Conservation (phyloP, 306 rosid genomes). For the Quercus alba region DNA sequence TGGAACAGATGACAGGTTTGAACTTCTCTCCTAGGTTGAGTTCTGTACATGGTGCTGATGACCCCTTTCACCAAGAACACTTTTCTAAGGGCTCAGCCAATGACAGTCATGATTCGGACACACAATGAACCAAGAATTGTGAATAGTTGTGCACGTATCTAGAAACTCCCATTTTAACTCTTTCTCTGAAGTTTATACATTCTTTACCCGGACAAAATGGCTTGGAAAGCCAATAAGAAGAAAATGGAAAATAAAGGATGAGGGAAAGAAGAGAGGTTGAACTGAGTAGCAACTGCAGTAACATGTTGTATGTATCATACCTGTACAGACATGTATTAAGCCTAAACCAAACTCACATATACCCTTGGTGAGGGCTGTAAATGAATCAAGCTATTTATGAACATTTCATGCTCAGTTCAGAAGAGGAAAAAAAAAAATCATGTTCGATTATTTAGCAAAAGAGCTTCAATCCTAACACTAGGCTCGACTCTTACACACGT, state of each 20-base stretch:
- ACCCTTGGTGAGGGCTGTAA: too few relatives aligned
- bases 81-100: slow-evolving; percentile 43
- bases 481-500: too few relatives aligned
- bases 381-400: too few relatives aligned
- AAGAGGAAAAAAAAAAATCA: too few relatives aligned
- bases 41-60: slow-evolving; percentile 73
- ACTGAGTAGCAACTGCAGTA: not conserved
- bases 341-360: not conserved
- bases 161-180: not conserved
- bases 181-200: not conserved
- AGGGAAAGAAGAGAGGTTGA: not conserved
- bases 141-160: not conserved
- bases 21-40: slow-evolving; percentile 84
- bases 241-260: not conserved
- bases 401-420: too few relatives aligned
- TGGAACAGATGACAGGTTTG: slow-evolving; percentile 68
- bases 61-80: slow-evolving; percentile 83
- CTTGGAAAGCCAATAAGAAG: not conserved
- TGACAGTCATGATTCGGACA: slow-evolving; percentile 30
- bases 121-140: not conserved
- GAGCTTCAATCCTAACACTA: too few relatives aligned
- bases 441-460: too few relatives aligned
- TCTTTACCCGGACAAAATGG: not conserved
- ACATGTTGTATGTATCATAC: not conserved
- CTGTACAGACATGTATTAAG: slow-evolving; percentile 21